Percentiles rank a stretch among this genome's conserved stretches.
Evolutionary conservation across 2,329 filamentous ascomycete species (phyloP).

Genomic region (Hypoxylon sp.): DNA sequence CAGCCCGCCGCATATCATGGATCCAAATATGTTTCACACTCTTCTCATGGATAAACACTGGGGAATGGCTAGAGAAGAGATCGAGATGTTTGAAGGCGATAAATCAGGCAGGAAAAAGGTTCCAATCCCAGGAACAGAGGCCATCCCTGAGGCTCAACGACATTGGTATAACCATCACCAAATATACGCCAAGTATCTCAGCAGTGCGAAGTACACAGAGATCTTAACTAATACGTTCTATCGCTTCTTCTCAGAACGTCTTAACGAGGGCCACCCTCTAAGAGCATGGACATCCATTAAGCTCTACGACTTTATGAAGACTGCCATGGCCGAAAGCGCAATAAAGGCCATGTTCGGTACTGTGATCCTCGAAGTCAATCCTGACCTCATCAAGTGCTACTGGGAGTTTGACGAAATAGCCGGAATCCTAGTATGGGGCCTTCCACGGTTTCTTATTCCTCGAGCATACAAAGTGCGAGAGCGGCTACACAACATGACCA

Average conservation of each 20-base stretch:
- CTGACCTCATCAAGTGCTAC: slow-evolving; percentile 2
- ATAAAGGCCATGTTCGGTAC: slow-evolving; percentile 3
- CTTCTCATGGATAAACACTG: slow-evolving; percentile 1
- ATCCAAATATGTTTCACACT: slow-evolving; percentile 5
- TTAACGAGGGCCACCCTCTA: not conserved
- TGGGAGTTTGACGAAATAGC: slow-evolving; percentile 12
- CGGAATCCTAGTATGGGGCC: slow-evolving; percentile 7
- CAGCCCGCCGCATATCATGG: slow-evolving; percentile 4
- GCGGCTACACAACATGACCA: slow-evolving; percentile 5
- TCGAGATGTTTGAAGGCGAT: not conserved
- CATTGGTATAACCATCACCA: slow-evolving; percentile 14
- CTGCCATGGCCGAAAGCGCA: not conserved
- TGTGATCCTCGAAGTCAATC: slow-evolving; percentile 11
- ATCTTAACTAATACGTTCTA: not conserved
- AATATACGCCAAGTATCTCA: slow-evolving; percentile 15
- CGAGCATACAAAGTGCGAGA: slow-evolving; percentile 5
- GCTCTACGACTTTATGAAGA: slow-evolving; percentile 1
- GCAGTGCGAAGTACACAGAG: slow-evolving; percentile 1
- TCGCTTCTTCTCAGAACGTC: slow-evolving; percentile 8
- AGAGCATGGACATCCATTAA: not conserved
- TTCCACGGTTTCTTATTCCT: slow-evolving; percentile 10
- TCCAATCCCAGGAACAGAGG: slow-evolving; percentile 9
- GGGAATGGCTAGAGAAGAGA: slow-evolving; percentile 1
- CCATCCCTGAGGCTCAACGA: not conserved
- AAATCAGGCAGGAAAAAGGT: not conserved